phyloP scores from a whole-genome alignment of 2,329 filamentous ascomycete species.

The Fusarium redolens region DNA sequence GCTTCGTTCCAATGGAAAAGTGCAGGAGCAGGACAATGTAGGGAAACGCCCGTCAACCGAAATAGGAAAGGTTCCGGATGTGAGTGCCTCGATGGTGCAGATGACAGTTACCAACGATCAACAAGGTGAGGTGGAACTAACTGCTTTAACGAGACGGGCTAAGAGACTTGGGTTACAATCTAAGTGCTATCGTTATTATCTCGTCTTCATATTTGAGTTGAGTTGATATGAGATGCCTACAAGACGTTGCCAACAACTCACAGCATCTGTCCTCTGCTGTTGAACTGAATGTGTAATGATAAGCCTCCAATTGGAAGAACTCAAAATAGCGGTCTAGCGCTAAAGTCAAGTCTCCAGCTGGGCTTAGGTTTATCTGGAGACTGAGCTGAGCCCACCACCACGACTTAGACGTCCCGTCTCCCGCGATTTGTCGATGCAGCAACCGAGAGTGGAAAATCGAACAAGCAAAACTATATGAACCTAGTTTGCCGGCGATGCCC shows the following conservation, averaged over 20 bases:
- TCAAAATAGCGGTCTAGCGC: slow-evolving; percentile 45
- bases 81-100: slow-evolving; percentile 30
- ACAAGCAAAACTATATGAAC: slow-evolving; percentile 12
- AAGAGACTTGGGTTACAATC: slow-evolving; percentile 22
- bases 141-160: slow-evolving; percentile 25
- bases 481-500: slow-evolving; percentile 6
- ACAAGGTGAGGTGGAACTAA: slow-evolving; percentile 31
- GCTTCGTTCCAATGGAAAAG: slow-evolving; percentile 16
- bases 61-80: slow-evolving; percentile 40
- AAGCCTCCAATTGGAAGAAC: slow-evolving; percentile 49
- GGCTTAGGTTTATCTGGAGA: slow-evolving; percentile 24
- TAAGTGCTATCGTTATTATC: slow-evolving; percentile 10
- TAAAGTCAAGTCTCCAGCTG: background rate
- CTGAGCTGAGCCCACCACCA: slow-evolving; percentile 32
- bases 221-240: slow-evolving; percentile 1
- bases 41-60: slow-evolving; percentile 28
- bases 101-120: slow-evolving; percentile 36
- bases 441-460: slow-evolving; percentile 28
- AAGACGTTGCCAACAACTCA: slow-evolving; percentile 1
- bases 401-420: slow-evolving; percentile 22
- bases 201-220: background rate
- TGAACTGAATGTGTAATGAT: slow-evolving; percentile 45
- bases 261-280: slow-evolving; percentile 2
- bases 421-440: slow-evolving; percentile 36
- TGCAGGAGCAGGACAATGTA: slow-evolving; percentile 27